Evolutionary conservation across 1,139 yeast species (phyloP), one percentile per base, ranked within the genome.

Genomic region (Taiozyma sp.): DNA sequence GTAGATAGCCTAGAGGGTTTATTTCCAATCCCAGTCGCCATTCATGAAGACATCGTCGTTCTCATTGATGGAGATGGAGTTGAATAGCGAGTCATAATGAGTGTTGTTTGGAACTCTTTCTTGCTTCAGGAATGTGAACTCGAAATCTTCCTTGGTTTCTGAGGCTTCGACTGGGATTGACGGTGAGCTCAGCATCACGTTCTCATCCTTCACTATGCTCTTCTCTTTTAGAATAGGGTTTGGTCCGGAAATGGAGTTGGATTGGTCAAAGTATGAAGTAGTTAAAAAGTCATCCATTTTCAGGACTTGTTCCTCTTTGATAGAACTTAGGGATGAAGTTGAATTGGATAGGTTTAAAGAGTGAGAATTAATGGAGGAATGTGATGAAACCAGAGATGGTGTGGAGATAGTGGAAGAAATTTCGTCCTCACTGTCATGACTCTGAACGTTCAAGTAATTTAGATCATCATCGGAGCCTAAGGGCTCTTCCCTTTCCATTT

Each of bases 241-340:
- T 26, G 39, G 19, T 6, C 35, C 19, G 3, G 55, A 46, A 43
- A 54, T 56, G 10, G 57, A 54, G 32, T 54, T 55, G 4, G 52
- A 39, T 3, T 57, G 49, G 21, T 59, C 63, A 49, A 57, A 60
- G 43, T 56, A 53, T 2, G 60, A 55, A 16, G 58, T 52, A 16
- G 58, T 58, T 22, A 59, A 47, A 37, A 59, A 57, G 28, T 59
- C 62, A 44, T 58, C 62, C 16, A 58, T 50, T 42, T 56, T 59
- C 21, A 60, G 45, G 22, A 52, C 52, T 7, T 55, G 55, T 14
- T 60, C 62, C 49, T 60, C 63, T 48, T 59, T 52, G 22, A 60
- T 58, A 1, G 60, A 53, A 1, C 51, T 46, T 42, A 59, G 43
- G 4, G 59, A 56, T 14, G 53, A 50, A 19, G 46, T 22, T 10